Base-by-base conservation (phyloP, 257 asterid species). In the Gentiana straminea region DNA sequence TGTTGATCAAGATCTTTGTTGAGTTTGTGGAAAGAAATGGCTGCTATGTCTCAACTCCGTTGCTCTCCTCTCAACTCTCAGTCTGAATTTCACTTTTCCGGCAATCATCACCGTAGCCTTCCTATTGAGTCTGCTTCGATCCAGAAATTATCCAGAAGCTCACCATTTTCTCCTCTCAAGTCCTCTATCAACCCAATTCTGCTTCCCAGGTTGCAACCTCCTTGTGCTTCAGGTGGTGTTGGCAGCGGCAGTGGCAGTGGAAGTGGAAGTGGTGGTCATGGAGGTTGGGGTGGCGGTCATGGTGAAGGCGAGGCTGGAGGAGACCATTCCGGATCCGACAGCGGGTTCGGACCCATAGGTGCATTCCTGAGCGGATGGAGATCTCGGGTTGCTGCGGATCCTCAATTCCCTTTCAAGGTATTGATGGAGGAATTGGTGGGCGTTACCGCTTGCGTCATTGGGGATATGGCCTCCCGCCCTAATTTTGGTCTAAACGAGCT, bases 391-490 rank as follows among this genome's bases (percentile, higher is more conserved):
- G 81, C 83, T 8, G 95, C 95, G 0, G 97, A 89, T 74, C 86
- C 95, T 1, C 95, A 86, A 46, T 89, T 89, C 69, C 93, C 95
- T 0, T 89, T 89, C 69, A 89, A 89, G 77, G 94, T 89, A 53
- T 75, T 86, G 10, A 89, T 89, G 97, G 97, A 89, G 61, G 97
- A 89, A 61, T 55, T 89, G 67, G 97, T 86, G 2, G 95, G 97
- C 24, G 94, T 89, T 37, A 86, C 75, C 15, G 64, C 97, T n/a
- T 82, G 89, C 41, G 92, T 84, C 38, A 57, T 86, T 7, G 97
- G 97, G 1, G 97, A 86, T 83, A 89, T 89, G 97, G 90, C 97
- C 0, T 78, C 94, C 0, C 92, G 97, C 52, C 97, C 95, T 15
- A 86, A 83, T 69, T 89, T 89, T 6, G 97, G 97, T 4, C 94